Percentiles rank a stretch among this genome's conserved stretches.
Evolutionary conservation across 2,329 filamentous ascomycete species (phyloP).

Genomic region (Phaeosphaeria sp.): DNA sequence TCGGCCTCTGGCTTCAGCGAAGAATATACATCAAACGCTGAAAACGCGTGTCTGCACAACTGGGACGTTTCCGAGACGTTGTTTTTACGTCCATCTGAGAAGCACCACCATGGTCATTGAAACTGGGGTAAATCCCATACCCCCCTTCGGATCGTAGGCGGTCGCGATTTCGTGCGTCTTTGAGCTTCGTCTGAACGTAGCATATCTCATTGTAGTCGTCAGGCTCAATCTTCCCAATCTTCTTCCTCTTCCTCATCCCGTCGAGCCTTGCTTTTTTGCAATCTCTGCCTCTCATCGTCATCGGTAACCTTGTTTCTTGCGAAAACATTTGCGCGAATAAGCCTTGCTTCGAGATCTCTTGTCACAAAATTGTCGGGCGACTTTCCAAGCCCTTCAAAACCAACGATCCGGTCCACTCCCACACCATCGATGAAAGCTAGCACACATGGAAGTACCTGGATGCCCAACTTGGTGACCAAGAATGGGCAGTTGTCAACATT

Average conservation of each 20-base stretch:
- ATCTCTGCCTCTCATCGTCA: constrained; percentile 47
- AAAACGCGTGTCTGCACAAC: background rate
- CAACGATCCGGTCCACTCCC: constrained; percentile 63
- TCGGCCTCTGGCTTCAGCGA: background rate
- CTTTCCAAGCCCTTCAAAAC: constrained; percentile 65
- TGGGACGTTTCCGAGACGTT: background rate
- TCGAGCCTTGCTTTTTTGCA: constrained; percentile 39
- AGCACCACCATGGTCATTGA: no score
- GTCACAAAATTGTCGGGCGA: constrained; percentile 62
- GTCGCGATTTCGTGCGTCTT: background rate
- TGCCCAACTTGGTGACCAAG: constrained; percentile 63
- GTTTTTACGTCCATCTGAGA: no score
- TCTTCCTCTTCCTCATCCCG: constrained; percentile 56
- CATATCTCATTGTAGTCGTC: background rate
- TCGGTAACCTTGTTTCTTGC: constrained; percentile 59
- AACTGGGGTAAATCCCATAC: no score
- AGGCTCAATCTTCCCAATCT: constrained; percentile 60
- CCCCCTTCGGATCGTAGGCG: background rate
- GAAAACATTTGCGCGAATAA: constrained; percentile 60
- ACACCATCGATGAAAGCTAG: constrained; percentile 64
- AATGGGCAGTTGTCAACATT: constrained; percentile 68
- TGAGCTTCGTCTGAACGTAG: background rate
- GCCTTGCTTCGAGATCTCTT: constrained; percentile 60
- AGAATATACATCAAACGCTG: background rate
- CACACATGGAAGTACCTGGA: constrained; percentile 66